Evolutionary conservation across 768 basidiomycete species (phyloP).

Genomic region (Lactarius hatsudake): DNA sequence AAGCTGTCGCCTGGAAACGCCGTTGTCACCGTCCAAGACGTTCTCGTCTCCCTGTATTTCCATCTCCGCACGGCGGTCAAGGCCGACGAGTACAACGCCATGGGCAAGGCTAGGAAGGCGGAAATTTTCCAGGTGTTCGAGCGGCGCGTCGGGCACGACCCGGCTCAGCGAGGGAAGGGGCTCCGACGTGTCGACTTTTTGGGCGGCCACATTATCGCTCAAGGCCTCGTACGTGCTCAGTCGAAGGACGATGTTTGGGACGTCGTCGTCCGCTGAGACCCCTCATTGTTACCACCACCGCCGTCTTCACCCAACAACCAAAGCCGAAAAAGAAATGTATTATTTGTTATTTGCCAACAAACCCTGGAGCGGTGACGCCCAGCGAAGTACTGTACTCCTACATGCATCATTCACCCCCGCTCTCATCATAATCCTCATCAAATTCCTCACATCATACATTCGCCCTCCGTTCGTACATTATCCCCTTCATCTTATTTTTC

Average conservation of each 20-base stretch:
- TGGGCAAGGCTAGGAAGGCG: constrained; percentile 6
- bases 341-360: constrained; percentile 22
- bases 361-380: neutral
- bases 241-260: constrained; percentile 21
- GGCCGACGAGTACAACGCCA: constrained; percentile 11
- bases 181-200: constrained; percentile 21
- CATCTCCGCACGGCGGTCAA: constrained; percentile 19
- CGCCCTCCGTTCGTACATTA: neutral
- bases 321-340: constrained; percentile 21
- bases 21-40: constrained; percentile 16
- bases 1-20: constrained; percentile 5
- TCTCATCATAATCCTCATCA: constrained; percentile 21
- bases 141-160: constrained; percentile 12
- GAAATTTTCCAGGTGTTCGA: constrained; percentile 15
- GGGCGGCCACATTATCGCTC: constrained; percentile 3
- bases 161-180: constrained; percentile 15
- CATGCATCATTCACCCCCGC: constrained; percentile 18
- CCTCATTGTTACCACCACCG: neutral
- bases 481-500: constrained; percentile 9
- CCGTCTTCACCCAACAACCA: neutral
- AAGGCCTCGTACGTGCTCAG: constrained; percentile 21
- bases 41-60: constrained; percentile 4
- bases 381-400: constrained; percentile 22
- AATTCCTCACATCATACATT: constrained; percentile 1
- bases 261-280: constrained; percentile 3